Percentiles rank a stretch among this genome's conserved stretches.
phyloP scores from a whole-genome alignment of 225 moss, liverwort and hornwort species.

The Thuidium tamariscinum region DNA sequence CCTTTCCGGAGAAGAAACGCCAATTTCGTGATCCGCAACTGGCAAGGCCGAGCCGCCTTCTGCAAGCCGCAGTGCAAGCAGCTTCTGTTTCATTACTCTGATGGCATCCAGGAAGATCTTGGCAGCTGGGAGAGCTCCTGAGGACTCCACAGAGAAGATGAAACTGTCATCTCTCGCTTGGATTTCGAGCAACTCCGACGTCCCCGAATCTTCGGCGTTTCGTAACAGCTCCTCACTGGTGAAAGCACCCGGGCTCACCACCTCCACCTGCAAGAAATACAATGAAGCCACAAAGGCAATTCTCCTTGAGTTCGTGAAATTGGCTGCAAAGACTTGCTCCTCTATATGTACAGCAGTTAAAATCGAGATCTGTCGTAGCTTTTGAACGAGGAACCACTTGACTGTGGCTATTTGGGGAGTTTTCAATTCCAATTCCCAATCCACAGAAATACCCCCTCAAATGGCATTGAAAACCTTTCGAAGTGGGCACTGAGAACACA shows the following conservation, averaged over 20 bases:
- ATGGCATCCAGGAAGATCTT: conserved; percentile 66
- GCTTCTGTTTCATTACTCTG: conserved; percentile 45
- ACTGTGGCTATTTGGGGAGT: too few species aligned
- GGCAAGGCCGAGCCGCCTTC: conserved; percentile 4
- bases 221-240: conserved; percentile 49
- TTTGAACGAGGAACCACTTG: background rate
- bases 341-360: background rate
- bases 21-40: background rate
- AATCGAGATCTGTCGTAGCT: background rate
- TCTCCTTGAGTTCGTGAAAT: background rate
- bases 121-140: conserved; percentile 46
- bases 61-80: conserved; percentile 55
- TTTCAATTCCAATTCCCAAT: background rate
- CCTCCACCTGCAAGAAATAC: conserved; percentile 66
- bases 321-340: background rate
- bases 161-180: conserved; percentile 45
- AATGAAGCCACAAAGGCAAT: background rate
- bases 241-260: conserved; percentile 50
- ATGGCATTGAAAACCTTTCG: background rate
- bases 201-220: conserved; percentile 51
- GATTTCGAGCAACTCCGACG: conserved; percentile 45
- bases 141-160: conserved; percentile 74
- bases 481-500: background rate
- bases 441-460: background rate
- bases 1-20: background rate